phyloP scores from a whole-genome alignment of 2,329 filamentous ascomycete genomes.

The Tolypocladium ovalisporum region DNA sequence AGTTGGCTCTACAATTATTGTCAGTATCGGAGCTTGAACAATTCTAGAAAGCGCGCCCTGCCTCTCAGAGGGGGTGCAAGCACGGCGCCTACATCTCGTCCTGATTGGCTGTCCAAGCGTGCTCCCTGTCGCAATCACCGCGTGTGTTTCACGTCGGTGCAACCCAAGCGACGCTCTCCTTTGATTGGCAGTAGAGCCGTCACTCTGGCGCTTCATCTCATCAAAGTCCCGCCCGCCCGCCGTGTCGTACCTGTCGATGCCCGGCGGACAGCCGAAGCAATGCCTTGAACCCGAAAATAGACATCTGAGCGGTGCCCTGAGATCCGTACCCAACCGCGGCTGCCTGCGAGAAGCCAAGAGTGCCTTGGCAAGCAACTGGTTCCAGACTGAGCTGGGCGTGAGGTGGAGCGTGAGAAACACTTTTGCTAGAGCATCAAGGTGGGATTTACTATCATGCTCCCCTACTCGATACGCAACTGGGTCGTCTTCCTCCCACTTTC shows the following conservation, averaged over 20 bases:
- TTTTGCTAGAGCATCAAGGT: background rate
- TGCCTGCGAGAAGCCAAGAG: background rate
- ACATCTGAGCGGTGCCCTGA: background rate
- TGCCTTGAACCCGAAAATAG: background rate
- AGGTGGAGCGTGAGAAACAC: background rate
- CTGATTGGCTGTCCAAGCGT: background rate
- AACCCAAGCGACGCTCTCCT: background rate
- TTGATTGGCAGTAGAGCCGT: background rate
- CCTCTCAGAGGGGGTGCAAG: too few relatives aligned
- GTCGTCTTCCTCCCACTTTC: background rate
- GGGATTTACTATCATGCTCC: background rate
- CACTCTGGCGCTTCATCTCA: background rate
- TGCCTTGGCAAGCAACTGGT: background rate
- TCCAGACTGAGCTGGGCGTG: background rate
- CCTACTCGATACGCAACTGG: background rate
- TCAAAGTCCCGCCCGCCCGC: too few relatives aligned
- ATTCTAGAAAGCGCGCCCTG: background rate
- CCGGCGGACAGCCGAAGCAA: too few relatives aligned
- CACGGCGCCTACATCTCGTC: background rate
- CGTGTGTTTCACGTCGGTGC: background rate
- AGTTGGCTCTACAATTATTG: background rate
- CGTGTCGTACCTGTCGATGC: too few relatives aligned
- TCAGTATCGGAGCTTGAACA: background rate
- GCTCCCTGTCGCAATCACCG: background rate
- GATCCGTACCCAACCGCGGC: background rate